Evolutionary conservation across 345 rosid species (phyloP).

Genomic region (Durio zibethinus): DNA sequence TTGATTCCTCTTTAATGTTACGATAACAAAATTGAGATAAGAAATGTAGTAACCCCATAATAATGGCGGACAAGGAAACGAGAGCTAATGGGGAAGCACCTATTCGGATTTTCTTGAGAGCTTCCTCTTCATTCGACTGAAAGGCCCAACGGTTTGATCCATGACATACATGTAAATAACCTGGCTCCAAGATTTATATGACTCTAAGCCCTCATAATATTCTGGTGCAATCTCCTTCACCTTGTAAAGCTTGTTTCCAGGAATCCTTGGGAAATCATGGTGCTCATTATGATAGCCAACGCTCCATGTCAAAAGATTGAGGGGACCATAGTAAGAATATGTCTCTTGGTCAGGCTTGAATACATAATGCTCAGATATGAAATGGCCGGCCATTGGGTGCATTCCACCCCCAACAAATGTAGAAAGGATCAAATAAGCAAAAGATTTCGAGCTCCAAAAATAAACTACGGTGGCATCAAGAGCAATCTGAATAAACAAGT

Average conservation of each 20-base stretch:
- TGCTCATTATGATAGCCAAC: constrained; percentile 94
- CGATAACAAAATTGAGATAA: not conserved
- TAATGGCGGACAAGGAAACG: not conserved
- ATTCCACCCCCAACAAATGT: constrained; percentile 91
- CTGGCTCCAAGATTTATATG: constrained; percentile 81
- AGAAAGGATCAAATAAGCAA: constrained; percentile 72
- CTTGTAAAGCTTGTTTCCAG: constrained; percentile 69
- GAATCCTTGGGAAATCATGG: constrained; percentile 88
- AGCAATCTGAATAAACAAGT: constrained; percentile 48
- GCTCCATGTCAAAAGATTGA: constrained; percentile 72
- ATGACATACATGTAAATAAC: constrained; percentile 80
- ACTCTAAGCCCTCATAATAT: constrained; percentile 56
- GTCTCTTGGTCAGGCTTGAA: constrained; percentile 84
- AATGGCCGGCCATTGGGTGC: constrained; percentile 94
- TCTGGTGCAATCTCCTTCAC: constrained; percentile 84
- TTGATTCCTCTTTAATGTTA: constrained; percentile 26
- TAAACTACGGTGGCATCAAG: constrained; percentile 53
- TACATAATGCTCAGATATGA: constrained; percentile 84
- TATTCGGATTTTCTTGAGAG: constrained; percentile 53
- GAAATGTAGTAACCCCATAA: not conserved
- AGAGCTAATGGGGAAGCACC: constrained; percentile 10
- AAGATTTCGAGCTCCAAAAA: constrained; percentile 69
- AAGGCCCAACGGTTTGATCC: constrained; percentile 71
- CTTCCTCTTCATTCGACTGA: constrained; percentile 86
- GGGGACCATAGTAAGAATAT: constrained; percentile 82